phyloP scores from a whole-genome alignment of 2,329 filamentous ascomycete genomes.

The Pyricularia pennisetigena region DNA sequence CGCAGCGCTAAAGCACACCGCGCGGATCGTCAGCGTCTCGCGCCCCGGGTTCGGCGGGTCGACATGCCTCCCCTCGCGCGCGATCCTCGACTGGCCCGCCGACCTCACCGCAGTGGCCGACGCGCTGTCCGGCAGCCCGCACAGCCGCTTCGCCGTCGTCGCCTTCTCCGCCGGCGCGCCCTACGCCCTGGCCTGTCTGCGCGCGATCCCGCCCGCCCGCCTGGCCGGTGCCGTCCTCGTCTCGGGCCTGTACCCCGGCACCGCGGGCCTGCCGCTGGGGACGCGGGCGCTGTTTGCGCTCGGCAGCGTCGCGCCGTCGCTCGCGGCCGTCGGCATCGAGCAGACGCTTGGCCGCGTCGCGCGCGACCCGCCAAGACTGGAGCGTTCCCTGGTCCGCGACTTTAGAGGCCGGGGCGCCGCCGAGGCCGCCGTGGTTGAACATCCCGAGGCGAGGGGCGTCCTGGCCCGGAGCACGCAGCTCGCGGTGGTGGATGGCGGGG shows the following conservation, averaged over 20 bases:
- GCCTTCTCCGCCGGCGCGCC: constrained; percentile 25
- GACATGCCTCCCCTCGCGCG: constrained; percentile 20
- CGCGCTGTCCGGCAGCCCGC: constrained; percentile 13
- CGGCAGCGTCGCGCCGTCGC: constrained; percentile 8
- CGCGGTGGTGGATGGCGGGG: constrained; percentile 1
- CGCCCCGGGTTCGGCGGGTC: constrained; percentile 32
- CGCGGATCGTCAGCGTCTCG: constrained; percentile 27
- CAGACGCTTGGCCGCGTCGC: constrained; percentile 6
- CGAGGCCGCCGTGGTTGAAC: constrained; percentile 64
- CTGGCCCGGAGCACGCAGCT: neutral
- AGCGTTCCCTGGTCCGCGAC: constrained; percentile 37
- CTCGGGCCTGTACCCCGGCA: constrained; percentile 11
- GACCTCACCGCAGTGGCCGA: constrained; percentile 22
- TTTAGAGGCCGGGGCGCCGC: constrained; percentile 68
- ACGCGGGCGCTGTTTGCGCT: constrained; percentile 9
- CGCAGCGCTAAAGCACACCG: constrained; percentile 14
- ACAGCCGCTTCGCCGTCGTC: constrained; percentile 20
- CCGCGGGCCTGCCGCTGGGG: constrained; percentile 13
- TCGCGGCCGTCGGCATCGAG: constrained; percentile 9
- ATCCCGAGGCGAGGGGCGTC: constrained; percentile 43
- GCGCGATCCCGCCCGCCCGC: constrained; percentile 14
- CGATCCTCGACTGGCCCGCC: constrained; percentile 21
- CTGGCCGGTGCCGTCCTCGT: constrained; percentile 15
- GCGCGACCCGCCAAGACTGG: constrained; percentile 7
- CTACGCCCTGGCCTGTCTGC: constrained; percentile 22